Evolutionary conservation across 2,329 filamentous ascomycete genomes (phyloP).

Genomic region (Karstenula rhodostoma): DNA sequence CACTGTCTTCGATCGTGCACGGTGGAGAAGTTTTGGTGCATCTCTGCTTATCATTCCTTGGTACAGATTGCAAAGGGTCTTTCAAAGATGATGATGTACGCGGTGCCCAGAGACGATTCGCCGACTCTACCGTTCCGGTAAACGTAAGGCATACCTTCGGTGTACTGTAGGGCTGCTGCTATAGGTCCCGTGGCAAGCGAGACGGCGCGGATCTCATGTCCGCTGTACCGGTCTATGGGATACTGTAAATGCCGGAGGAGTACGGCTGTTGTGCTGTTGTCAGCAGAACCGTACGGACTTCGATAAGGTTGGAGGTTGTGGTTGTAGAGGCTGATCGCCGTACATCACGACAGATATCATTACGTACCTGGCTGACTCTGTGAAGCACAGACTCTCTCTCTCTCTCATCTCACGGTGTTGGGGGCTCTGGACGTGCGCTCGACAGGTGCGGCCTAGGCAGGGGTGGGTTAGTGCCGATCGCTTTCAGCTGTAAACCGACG

Average conservation of each 20-base stretch:
- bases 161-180: not conserved
- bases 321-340: not conserved
- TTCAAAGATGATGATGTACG: not conserved
- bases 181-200: not conserved
- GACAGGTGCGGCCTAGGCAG: not conserved
- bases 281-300: slow-evolving; percentile 3
- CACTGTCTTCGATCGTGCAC: not conserved
- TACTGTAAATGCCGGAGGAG: not conserved
- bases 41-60: not conserved
- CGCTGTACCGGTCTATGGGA: not conserved
- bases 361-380: slow-evolving; percentile 5
- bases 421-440: slow-evolving; percentile 3
- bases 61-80: not conserved
- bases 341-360: not conserved
- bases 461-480: slow-evolving; percentile 14
- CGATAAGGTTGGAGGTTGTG: not conserved
- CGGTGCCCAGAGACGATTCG: not conserved
- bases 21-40: not conserved
- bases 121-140: not conserved
- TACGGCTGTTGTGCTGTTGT: not conserved
- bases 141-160: not conserved
- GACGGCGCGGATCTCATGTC: slow-evolving; percentile 1
- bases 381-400: not conserved
- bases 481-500: slow-evolving; percentile 17
- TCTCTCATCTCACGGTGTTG: not conserved